These are phyloP conservation scores for Leccinum sublutescens DNA, from an alignment of 768 basidiomycete genomes.

Conservation along the genomic window DNA sequence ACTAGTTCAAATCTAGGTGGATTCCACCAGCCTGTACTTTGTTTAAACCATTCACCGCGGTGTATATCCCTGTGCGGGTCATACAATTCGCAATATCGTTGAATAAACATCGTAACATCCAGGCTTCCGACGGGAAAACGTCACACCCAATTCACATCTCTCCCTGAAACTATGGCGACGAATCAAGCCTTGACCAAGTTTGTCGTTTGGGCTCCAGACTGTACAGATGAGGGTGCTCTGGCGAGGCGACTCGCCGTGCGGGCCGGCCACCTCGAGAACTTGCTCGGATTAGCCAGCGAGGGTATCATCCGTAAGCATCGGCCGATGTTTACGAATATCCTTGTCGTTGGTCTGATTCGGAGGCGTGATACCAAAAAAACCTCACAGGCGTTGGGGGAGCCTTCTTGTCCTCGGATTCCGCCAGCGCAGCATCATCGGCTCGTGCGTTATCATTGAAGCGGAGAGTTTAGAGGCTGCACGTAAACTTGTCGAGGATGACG, in stretches of 20 bases:
- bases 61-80: neutral
- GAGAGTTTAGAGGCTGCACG: slow-evolving; percentile 46
- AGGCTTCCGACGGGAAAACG: neutral
- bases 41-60: neutral
- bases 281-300: slow-evolving; percentile 33
- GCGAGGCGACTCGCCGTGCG: slow-evolving; percentile 54
- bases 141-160: neutral
- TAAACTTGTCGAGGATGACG: slow-evolving; percentile 23
- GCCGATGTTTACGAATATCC: neutral
- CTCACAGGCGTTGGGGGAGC: slow-evolving; percentile 54
- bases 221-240: slow-evolving; percentile 52
- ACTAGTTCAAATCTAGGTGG: neutral
- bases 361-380: neutral
- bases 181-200: slow-evolving; percentile 33
- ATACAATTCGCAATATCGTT: neutral
- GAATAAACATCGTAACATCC: neutral
- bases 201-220: slow-evolving; percentile 67
- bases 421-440: slow-evolving; percentile 55
- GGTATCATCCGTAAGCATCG: slow-evolving; percentile 51
- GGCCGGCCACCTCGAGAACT: slow-evolving; percentile 45
- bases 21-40: neutral
- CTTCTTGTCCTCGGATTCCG: slow-evolving; percentile 54
- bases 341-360: slow-evolving; percentile 10
- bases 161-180: slow-evolving; percentile 19
- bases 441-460: slow-evolving; percentile 53